Conservation (phyloP, 2,329 filamentous ascomycete genomes). For the Beauveria australis region DNA sequence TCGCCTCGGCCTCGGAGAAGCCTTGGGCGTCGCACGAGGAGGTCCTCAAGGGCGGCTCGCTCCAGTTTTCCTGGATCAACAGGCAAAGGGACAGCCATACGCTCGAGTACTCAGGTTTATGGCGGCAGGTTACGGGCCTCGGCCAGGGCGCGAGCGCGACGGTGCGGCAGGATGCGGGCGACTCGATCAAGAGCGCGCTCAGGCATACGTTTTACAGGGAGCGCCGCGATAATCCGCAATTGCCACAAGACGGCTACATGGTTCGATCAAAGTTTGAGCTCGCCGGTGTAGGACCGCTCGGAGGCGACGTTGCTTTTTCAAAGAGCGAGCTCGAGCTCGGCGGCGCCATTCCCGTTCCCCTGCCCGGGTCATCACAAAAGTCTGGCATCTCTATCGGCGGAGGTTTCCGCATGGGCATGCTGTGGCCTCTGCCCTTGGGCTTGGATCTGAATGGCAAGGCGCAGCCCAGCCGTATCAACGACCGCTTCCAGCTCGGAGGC, state of each 20-base stretch:
- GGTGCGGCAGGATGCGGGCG: slow-evolving; percentile 76
- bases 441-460: slow-evolving; percentile 42
- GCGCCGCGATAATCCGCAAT: slow-evolving; percentile 71
- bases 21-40: slow-evolving; percentile 94
- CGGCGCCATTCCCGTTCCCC: slow-evolving; percentile 62
- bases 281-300: slow-evolving; percentile 76
- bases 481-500: slow-evolving; percentile 90
- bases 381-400: slow-evolving; percentile 77
- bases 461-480: slow-evolving; percentile 72
- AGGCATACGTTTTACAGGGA: slow-evolving; percentile 76
- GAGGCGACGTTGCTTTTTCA: slow-evolving; percentile 86
- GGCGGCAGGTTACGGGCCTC: slow-evolving; percentile 83
- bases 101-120: slow-evolving; percentile 70
- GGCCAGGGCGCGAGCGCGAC: slow-evolving; percentile 68
- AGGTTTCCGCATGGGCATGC: slow-evolving; percentile 69
- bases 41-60: slow-evolving; percentile 66
- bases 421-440: slow-evolving; percentile 71
- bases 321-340: slow-evolving; percentile 84
- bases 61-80: slow-evolving; percentile 69
- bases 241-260: slow-evolving; percentile 76
- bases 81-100: slow-evolving; percentile 61
- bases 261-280: slow-evolving; percentile 71
- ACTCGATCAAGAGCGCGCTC: slow-evolving; percentile 82
- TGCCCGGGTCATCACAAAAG: slow-evolving; percentile 59
- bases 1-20: slow-evolving; percentile 80